A percentile compares a stretch with the other conserved stretches of the same genome.
These are phyloP conservation scores for Magnolia changhungtana DNA, from an alignment of 164 flowering plant species.

Conservation along the genomic window DNA sequence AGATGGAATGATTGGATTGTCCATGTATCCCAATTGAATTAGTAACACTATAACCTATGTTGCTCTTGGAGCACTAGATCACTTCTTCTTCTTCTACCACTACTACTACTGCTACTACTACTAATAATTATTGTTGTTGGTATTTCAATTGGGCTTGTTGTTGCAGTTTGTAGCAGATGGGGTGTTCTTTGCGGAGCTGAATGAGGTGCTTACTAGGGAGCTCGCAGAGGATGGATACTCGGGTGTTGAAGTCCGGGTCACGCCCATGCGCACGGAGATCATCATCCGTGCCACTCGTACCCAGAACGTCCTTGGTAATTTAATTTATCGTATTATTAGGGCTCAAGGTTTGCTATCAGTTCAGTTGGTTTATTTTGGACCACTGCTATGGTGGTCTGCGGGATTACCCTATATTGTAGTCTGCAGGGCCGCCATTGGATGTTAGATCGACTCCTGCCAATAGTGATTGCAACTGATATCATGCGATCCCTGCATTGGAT, in stretches of 20 bases:
- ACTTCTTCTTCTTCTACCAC: neutral
- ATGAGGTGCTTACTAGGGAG: conserved; percentile 60
- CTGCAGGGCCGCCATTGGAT: neutral
- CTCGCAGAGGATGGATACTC: conserved; percentile 76
- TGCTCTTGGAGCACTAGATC: neutral
- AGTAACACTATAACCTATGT: neutral
- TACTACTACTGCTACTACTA: neutral
- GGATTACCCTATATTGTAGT: neutral
- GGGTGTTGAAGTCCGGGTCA: conserved; percentile 70
- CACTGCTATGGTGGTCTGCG: neutral
- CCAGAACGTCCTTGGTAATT: conserved; percentile 63
- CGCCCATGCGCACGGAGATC: conserved; percentile 74
- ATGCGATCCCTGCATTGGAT: too few relatives aligned
- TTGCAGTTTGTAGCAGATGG: conserved; percentile 65
- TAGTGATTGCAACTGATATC: too few relatives aligned
- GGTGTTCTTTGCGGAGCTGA: conserved; percentile 60
- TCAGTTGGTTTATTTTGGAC: neutral
- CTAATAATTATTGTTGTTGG: neutral
- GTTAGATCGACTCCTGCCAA: too few relatives aligned
- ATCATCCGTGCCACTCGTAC: conserved; percentile 67
- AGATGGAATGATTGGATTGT: too few relatives aligned
- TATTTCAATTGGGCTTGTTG: neutral
- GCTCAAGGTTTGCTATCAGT: neutral
- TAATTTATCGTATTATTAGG: neutral
- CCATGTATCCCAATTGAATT: neutral